Base-by-base conservation (phyloP, 2,329 filamentous ascomycete genomes). In the Fusarium verticillioides region DNA sequence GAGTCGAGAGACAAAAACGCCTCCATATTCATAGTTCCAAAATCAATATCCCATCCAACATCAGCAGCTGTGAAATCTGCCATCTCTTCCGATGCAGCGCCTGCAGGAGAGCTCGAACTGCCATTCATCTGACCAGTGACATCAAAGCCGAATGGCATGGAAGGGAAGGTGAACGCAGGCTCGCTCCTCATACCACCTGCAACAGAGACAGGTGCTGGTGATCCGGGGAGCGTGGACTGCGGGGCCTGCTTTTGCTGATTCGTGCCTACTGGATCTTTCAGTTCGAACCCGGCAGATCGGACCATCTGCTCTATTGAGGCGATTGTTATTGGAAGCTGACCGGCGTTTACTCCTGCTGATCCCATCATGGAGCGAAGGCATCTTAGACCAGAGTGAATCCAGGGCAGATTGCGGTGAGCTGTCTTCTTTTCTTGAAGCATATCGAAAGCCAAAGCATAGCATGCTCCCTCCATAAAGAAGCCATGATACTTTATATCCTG, bases 401-500 rank as follows among this genome's bases (percentile, higher is more conserved):
- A 85, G 2, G 82, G 83, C 5, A 85, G 75, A 60, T 84, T 83
- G 7, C 77, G 76, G n/a, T 80, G 63, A 5, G 82, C 80, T 4
- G 79, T 75, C 50, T 77, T 75, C 26, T 81, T 78, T 18, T 83
- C 81, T 37, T 85, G 83, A 23, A 85, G 77, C 52, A 85, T 78
- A 54, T 85, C 83, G 50, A 84, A 84, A 13, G 83, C 81, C 7
- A 85, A 64, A 7, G 81, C 81, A 54, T 84, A 84, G 16, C 79
- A 79, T 18, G 83, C 82, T 36, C 83, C 84, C 39, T 82, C 80
- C 15, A 85, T 75, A 54, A 85, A 85, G 53, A 84, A 85, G 9
- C 79, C 82, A 32, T 85, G 83, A 32, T 85, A 85, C 40, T 83
- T 83, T 8, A 85, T 75, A 77, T 84, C 81, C 84, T 85, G 28